Evolutionary conservation across 208 protist genomes (phyloP).

Genomic region (Trichomonas gallinae): DNA sequence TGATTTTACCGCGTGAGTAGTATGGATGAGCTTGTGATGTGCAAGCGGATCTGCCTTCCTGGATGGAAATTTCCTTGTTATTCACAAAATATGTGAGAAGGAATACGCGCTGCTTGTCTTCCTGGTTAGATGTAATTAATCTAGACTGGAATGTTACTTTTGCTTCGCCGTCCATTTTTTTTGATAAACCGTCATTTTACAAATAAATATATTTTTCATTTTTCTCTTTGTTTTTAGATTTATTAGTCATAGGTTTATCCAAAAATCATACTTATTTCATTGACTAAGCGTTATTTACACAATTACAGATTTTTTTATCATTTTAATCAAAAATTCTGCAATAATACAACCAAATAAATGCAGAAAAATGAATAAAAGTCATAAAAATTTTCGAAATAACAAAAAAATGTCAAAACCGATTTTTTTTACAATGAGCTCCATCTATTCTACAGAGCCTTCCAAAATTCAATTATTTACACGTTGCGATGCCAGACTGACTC

Average conservation of each 20-base stretch:
- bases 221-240: too few relatives aligned
- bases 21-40: not conserved
- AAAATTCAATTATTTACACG: not conserved
- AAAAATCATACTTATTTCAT: too few relatives aligned
- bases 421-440: not conserved
- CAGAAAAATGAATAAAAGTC: too few relatives aligned
- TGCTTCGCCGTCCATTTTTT: not conserved
- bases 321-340: too few relatives aligned
- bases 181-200: not conserved
- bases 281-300: too few relatives aligned
- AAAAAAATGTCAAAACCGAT: not conserved
- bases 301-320: too few relatives aligned
- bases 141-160: not conserved
- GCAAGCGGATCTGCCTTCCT: not conserved
- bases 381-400: too few relatives aligned
- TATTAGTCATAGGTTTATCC: too few relatives aligned
- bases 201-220: not conserved
- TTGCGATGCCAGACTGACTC: not conserved
- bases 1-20: not conserved
- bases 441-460: not conserved
- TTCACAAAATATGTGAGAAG: not conserved
- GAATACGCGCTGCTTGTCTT: not conserved
- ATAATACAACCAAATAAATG: too few relatives aligned
- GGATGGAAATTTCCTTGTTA: not conserved
- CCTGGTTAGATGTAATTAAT: not conserved